These are phyloP conservation scores for Auricularia cornea DNA, from an alignment of 768 basidiomycete species.

Conservation along the genomic window DNA sequence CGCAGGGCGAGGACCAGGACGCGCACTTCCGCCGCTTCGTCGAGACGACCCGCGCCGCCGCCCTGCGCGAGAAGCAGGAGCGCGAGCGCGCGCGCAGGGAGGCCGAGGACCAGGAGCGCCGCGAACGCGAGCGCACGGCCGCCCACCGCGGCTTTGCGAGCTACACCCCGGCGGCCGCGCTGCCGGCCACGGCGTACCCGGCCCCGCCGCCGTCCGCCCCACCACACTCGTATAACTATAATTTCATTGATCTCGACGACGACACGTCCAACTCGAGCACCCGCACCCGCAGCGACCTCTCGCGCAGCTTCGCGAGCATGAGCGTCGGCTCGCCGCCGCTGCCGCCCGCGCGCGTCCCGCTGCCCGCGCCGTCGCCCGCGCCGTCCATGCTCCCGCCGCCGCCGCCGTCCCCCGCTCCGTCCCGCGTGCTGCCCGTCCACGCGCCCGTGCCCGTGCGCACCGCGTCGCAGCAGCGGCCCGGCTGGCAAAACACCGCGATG, in stretches of 20 bases:
- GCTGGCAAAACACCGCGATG: background rate
- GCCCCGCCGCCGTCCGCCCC: background rate
- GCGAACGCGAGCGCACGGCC: background rate
- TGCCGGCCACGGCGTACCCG: background rate
- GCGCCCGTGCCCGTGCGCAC: background rate
- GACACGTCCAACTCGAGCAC: background rate
- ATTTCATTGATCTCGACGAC: conserved; percentile 1
- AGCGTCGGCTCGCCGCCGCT: background rate
- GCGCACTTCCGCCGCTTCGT: background rate
- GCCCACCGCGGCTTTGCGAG: background rate
- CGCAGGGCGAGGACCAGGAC: background rate
- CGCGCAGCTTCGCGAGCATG: background rate
- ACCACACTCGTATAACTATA: background rate
- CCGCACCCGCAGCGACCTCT: background rate
- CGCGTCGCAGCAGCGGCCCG: background rate
- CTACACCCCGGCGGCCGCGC: background rate
- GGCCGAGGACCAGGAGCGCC: background rate
- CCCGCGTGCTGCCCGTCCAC: background rate
- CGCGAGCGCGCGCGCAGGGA: background rate
- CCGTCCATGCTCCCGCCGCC: background rate
- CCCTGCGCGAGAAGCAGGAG: background rate
- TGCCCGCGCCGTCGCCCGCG: background rate
- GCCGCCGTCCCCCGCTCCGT: background rate
- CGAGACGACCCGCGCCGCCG: background rate
- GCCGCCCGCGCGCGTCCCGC: background rate